Base-by-base conservation (phyloP, 768 basidiomycete genomes). In the Xanthoconium stramineum region DNA sequence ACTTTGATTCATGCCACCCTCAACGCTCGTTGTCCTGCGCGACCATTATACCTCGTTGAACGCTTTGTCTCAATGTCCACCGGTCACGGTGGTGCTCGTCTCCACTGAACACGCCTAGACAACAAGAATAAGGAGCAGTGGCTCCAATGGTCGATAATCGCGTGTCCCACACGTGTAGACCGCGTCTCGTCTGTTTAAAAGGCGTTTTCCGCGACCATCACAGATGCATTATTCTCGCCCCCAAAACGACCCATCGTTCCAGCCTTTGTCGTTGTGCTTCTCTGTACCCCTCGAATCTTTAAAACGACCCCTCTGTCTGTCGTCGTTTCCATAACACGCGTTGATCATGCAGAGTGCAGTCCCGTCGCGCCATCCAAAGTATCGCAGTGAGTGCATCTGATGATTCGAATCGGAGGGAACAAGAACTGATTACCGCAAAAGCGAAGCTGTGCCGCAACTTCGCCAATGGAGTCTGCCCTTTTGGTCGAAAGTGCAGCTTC, bases 391-490 rank as follows among this genome's bases (percentile, higher is more conserved):
- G 71, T 71, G 15, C 12, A 12, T 24, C 55, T 4, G 24, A 24
- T 24, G 33, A 15, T 20, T 44, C 36, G 37, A 35, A 45, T 56
- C 24, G 44, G 50, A 44, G 28, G 17, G 11, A 32, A n/a, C 35
- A 6, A 33, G 32, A 17, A 13, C 48, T 60, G 39, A 65, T 44
- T 10, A 19, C 40, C 49, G 19, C 46, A 47, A 58, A 51, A 74
- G 75, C 72, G 7, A 76, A 71, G 63, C 59, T 71, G 42, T 76
- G 75, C 61, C 68, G 75, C 40, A 71, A 75, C 64, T 69, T 70
- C 38, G 58, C 65, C 42, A 67, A 56, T 35, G 76, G 76, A 36
- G 57, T 62, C 56, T 78, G 75, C 62, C 66, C 71, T 19, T 74
- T 72, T 56, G 76, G 74, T 56, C 60, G 65, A 20, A 66, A 64